A percentile compares a stretch with the other conserved stretches of the same genome.
These are phyloP conservation scores for Mortierella hygrophila DNA, from an alignment of 192 early-diverging fungal species.

Conservation along the genomic window DNA sequence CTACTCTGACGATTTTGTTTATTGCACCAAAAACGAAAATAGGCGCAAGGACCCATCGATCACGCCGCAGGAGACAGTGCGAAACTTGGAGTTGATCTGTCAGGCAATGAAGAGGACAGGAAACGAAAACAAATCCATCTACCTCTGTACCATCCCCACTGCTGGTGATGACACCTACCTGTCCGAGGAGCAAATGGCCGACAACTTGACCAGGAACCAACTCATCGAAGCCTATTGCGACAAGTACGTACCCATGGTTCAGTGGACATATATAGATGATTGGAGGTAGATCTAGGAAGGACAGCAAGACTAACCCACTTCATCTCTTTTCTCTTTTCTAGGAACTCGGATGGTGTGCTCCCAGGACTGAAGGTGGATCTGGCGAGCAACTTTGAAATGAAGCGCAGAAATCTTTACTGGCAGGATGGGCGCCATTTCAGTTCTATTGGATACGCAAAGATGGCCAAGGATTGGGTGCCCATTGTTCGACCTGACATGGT, in stretches of 20 bases:
- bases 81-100: slow-evolving; percentile 47
- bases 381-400: slow-evolving; percentile 51
- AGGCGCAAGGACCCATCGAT: slow-evolving; percentile 34
- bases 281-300: too few relatives aligned
- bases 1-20: background rate
- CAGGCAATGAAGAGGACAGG: slow-evolving; percentile 40
- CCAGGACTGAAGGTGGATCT: slow-evolving; percentile 48
- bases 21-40: background rate
- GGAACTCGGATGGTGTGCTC: slow-evolving; percentile 35
- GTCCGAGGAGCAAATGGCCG: slow-evolving; percentile 23
- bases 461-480: slow-evolving; percentile 55
- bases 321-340: background rate
- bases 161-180: slow-evolving; percentile 51
- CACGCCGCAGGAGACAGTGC: slow-evolving; percentile 39
- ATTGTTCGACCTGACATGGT: slow-evolving; percentile 52
- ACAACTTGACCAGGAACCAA: slow-evolving; percentile 37
- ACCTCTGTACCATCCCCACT: slow-evolving; percentile 48
- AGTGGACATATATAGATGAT: background rate
- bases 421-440: slow-evolving; percentile 53
- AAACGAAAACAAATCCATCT: slow-evolving; percentile 41
- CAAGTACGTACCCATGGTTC: slow-evolving; percentile 14
- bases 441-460: slow-evolving; percentile 47
- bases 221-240: slow-evolving; percentile 41
- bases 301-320: background rate
- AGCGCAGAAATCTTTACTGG: slow-evolving; percentile 55